phyloP scores from a whole-genome alignment of 108 stramenopile genomes.

The Cylindrotheca fusiformis region DNA sequence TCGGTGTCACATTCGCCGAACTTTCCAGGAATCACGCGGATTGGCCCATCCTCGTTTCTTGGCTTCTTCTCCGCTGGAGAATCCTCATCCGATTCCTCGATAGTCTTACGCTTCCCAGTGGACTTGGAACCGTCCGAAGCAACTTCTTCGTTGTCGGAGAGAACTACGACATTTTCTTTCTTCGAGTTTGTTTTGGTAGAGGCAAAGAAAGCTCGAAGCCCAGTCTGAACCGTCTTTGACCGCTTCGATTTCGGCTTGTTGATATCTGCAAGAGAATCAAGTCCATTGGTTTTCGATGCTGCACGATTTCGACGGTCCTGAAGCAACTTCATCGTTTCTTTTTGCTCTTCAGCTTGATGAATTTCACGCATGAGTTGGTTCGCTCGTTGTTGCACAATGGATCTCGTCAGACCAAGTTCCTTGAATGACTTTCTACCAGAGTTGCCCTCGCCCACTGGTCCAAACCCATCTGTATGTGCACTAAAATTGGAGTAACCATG shows the following conservation, averaged over 20 bases:
- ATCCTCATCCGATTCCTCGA: background rate
- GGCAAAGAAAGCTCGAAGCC: slow-evolving; percentile 27
- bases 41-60: slow-evolving; percentile 1
- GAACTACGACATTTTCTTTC: slow-evolving; percentile 1
- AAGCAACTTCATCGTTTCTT: slow-evolving; percentile 35
- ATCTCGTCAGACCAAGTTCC: slow-evolving; percentile 36
- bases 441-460: slow-evolving; percentile 8
- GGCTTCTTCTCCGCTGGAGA: background rate
- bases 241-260: slow-evolving; percentile 2
- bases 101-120: slow-evolving; percentile 12
- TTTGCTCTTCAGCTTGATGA: slow-evolving; percentile 49
- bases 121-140: background rate
- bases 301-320: slow-evolving; percentile 29
- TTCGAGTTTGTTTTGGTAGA: slow-evolving; percentile 3
- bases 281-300: slow-evolving; percentile 1
- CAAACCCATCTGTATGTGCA: slow-evolving; percentile 16
- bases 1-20: background rate
- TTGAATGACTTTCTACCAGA: slow-evolving; percentile 3
- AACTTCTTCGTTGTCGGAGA: slow-evolving; percentile 1
- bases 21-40: slow-evolving; percentile 1
- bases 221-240: slow-evolving; percentile 19
- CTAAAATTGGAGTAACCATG: slow-evolving; percentile 27
- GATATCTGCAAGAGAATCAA: slow-evolving; percentile 19
- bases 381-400: slow-evolving; percentile 48
- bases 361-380: slow-evolving; percentile 74